These are phyloP conservation scores for Trifolium pratense DNA, from an alignment of 306 rosid genomes.

Conservation along the genomic window DNA sequence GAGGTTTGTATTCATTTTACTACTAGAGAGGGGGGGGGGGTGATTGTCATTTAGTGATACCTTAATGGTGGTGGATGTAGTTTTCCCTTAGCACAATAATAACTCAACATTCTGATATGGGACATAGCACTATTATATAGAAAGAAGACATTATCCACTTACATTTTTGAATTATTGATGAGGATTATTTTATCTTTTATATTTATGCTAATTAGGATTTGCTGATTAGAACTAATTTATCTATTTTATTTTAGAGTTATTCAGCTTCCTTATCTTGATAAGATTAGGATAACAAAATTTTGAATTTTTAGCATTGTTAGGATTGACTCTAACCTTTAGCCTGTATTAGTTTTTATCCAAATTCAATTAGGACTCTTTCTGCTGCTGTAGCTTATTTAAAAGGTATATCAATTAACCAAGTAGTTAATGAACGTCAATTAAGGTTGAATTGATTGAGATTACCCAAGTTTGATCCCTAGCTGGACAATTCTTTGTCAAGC, in stretches of 20 bases:
- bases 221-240: background rate
- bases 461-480: background rate
- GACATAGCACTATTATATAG: background rate
- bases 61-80: no score
- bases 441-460: background rate
- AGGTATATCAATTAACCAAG: background rate
- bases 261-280: constrained; percentile 1
- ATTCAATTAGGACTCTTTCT: background rate
- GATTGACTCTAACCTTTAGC: background rate
- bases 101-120: background rate
- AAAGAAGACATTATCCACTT: background rate
- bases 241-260: background rate
- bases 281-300: background rate
- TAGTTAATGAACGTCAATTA: background rate
- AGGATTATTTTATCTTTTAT: background rate
- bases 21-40: no score
- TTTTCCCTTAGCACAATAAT: background rate
- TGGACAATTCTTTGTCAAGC: background rate
- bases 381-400: background rate
- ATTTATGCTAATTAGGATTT: background rate
- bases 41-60: no score
- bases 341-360: background rate
- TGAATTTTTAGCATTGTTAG: background rate
- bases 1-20: no score
- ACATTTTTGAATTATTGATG: background rate